phyloP scores from a whole-genome alignment of 345 rosid genomes.

The Pistacia vera region DNA sequence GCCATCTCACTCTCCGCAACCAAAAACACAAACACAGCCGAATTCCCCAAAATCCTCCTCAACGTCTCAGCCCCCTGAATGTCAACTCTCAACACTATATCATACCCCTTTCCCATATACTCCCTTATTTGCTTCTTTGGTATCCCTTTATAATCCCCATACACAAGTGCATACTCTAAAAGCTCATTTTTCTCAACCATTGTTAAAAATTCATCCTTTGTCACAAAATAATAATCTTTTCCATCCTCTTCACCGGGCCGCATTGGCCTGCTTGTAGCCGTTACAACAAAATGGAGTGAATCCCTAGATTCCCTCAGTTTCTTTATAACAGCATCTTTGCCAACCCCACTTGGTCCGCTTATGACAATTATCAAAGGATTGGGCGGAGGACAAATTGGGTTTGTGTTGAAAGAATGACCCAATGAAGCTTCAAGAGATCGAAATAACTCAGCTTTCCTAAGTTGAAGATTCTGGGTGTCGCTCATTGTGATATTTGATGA shows the following conservation, averaged over 20 bases:
- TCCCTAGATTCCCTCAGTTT: constrained; percentile 58
- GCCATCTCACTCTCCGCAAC: constrained; percentile 84
- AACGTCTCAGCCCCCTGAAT: constrained; percentile 86
- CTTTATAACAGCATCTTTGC: constrained; percentile 87
- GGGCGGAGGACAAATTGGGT: constrained; percentile 53
- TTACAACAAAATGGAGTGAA: constrained; percentile 78
- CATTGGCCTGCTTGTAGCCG: constrained; percentile 79
- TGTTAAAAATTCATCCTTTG: constrained; percentile 64
- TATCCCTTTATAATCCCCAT: constrained; percentile 91
- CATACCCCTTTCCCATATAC: constrained; percentile 68
- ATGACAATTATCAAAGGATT: constrained; percentile 72
- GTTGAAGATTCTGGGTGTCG: constrained; percentile 44
- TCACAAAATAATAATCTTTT: constrained; percentile 74
- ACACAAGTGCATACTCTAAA: constrained; percentile 84
- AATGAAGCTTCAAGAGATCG: constrained; percentile 74
- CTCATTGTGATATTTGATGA: constrained; percentile 51
- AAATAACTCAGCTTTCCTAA: constrained; percentile 58
- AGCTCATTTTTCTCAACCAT: constrained; percentile 79
- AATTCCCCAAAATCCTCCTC: constrained; percentile 65
- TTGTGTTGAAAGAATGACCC: constrained; percentile 49
- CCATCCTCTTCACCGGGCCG: constrained; percentile 83
- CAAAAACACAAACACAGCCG: constrained; percentile 79
- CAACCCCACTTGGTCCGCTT: constrained; percentile 92
- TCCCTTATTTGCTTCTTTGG: constrained; percentile 84
- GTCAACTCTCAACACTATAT: constrained; percentile 84